phyloP scores from a whole-genome alignment of 805 yeast species.

The Schwanniomyces polymorphus region DNA sequence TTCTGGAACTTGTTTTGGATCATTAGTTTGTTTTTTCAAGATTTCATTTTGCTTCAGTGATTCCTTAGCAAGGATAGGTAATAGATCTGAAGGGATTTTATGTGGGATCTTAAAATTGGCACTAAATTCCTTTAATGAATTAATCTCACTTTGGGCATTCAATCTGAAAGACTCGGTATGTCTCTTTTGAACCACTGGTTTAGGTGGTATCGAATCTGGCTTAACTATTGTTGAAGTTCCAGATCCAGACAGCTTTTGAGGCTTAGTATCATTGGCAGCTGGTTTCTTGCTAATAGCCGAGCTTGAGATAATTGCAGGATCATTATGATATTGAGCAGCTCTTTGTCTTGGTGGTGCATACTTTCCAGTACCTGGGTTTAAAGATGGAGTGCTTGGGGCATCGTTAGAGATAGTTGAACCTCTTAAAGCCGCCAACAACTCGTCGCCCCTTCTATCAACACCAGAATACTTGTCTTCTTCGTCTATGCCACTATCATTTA shows the following conservation, averaged over 20 bases:
- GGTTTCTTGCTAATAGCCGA: conserved; percentile 29
- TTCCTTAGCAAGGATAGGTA: conserved; percentile 71
- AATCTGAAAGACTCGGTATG: conserved; percentile 41
- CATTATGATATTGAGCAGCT: conserved; percentile 51
- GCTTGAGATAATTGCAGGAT: conserved; percentile 66
- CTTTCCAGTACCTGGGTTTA: conserved; percentile 30
- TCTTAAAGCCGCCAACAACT: conserved; percentile 48
- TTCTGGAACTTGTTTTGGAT: conserved; percentile 9
- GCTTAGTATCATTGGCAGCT: conserved; percentile 4
- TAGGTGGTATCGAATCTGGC: conserved; percentile 34
- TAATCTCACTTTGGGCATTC: conserved; percentile 62
- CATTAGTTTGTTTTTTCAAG: conserved; percentile 35
- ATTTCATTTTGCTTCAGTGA: conserved; percentile 65
- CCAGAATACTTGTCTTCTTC: conserved; percentile 97
- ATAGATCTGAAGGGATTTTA: conserved; percentile 56
- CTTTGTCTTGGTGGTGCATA: conserved; percentile 61
- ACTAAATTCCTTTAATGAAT: conserved; percentile 73
- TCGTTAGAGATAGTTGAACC: conserved; percentile 24
- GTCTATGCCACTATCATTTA: conserved; percentile 85
- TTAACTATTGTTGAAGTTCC: conserved; percentile 8
- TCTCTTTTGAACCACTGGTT: conserved; percentile 20
- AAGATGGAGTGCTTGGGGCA: conserved; percentile 1
- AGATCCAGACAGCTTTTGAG: conserved; percentile 5
- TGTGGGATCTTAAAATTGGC: conserved; percentile 77
- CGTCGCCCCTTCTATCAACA: conserved; percentile 64